Base-by-base conservation (phyloP, 2,329 filamentous ascomycete genomes). In the Beauveria caledonica region DNA sequence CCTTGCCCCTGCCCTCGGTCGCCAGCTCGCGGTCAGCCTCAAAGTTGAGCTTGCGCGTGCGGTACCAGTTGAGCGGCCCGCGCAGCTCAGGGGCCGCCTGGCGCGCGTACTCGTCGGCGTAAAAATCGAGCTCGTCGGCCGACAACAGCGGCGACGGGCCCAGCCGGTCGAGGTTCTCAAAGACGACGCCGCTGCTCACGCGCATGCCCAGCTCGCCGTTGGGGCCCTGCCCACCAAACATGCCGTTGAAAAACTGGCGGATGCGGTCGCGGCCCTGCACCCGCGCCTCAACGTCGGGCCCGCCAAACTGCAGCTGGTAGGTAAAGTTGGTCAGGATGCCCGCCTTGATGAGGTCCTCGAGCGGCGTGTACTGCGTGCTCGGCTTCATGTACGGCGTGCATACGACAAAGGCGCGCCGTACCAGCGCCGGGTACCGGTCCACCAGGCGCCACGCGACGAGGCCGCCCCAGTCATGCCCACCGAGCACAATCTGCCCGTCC, bases 401-500 rank as follows among this genome's bases (percentile, higher is more conserved):
- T 63, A 96, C 77, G 65, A 83, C 84, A 76, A 96, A 93, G 63
- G 96, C 78, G 67, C 86, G 86, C 44, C 81, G 81, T 64, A 96
- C 78, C 13, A 95, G 78, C 45, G 86, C 75, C 0, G 90, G 90
- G 68, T 92, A 79, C 81, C 86, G 90, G 64, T 88, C 81, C 15
- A 87, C 85, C 61, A 88, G 76, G 59, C 91, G 85, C 80, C 90
- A 95, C 58, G 88, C 86, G 29, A 92, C 78, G 3, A 81, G 79
- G 67, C 90, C 92, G 71, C 93, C 93, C 90, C 93, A 97, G 74
- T 97, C 93, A 75, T 97, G 93, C 8, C 92, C 93, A 53, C 92
- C 91, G 15, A 97, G 81, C 60, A 97, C 86, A 68, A 96, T 87
- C 60, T 75, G 75, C 9, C 70, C 70, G 72, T 77, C 48, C 70